These are phyloP conservation scores for Albatrellus sp. DNA, from an alignment of 1,284 basidiomycete genomes.

Conservation along the genomic window DNA sequence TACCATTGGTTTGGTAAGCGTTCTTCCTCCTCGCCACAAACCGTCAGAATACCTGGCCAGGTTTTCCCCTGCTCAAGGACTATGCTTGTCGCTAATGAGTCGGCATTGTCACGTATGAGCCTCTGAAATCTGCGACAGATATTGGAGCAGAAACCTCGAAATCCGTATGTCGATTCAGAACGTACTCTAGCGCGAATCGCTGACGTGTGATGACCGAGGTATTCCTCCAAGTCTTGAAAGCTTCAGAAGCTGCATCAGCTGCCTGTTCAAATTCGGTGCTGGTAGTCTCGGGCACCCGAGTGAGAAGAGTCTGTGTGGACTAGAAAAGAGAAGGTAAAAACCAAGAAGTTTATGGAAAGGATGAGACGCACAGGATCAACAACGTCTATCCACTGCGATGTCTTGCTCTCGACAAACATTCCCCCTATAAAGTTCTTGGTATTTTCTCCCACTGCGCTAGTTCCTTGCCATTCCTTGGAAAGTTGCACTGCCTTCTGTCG, in stretches of 20 bases:
- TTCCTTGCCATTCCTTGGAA: constrained; percentile 74
- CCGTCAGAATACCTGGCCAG: constrained; percentile 40
- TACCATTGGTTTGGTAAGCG: constrained; percentile 14
- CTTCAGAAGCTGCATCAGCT: constrained; percentile 77
- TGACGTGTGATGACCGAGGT: constrained; percentile 83
- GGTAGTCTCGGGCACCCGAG: constrained; percentile 85
- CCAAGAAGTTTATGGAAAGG: background rate
- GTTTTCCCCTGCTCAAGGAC: constrained; percentile 91
- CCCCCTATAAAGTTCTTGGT: constrained; percentile 89
- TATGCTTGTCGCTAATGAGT: constrained; percentile 66
- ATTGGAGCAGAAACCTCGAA: background rate
- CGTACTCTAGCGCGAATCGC: constrained; percentile 80
- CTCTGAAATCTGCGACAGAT: constrained; percentile 52
- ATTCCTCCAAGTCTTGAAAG: constrained; percentile 84
- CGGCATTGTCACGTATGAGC: constrained; percentile 66
- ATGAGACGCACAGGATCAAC: constrained; percentile 66
- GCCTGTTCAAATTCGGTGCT: constrained; percentile 74
- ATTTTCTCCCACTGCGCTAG: constrained; percentile 62
- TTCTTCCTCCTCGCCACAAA: background rate
- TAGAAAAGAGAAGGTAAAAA: constrained; percentile 17
- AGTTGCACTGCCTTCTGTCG: constrained; percentile 52
- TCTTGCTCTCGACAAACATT: constrained; percentile 74
- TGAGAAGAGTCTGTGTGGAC: constrained; percentile 85
- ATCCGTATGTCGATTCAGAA: constrained; percentile 1
- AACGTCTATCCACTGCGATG: constrained; percentile 73